Percentiles rank a stretch among this genome's conserved stretches.
Conservation (phyloP, 257 asterid genomes). For the Solanum neorickii region DNA sequence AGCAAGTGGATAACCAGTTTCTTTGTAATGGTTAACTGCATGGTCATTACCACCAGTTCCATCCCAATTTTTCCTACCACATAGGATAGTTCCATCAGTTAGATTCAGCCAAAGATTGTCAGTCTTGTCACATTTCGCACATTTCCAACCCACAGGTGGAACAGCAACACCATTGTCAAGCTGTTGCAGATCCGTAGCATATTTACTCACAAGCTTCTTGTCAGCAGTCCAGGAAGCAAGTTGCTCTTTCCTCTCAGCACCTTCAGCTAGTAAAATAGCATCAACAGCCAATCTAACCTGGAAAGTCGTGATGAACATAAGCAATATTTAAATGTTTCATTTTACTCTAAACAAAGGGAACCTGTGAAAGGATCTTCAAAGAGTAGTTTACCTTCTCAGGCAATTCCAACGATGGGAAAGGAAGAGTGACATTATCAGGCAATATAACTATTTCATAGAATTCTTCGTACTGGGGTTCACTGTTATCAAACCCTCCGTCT, state of each 20-base stretch:
- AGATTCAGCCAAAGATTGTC: slow-evolving; percentile 95
- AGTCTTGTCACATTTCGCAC: slow-evolving; percentile 83
- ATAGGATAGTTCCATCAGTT: slow-evolving; percentile 83
- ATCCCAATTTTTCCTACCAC: slow-evolving; percentile 92
- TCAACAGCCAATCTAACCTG: slow-evolving; percentile 96
- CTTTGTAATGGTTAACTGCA: slow-evolving; percentile 70
- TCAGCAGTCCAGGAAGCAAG: slow-evolving; percentile 95
- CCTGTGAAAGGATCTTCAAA: not conserved
- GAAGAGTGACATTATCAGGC: slow-evolving; percentile 69
- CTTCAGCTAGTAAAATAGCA: slow-evolving; percentile 61
- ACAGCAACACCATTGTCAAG: slow-evolving; percentile 75
- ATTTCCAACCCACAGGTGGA: slow-evolving; percentile 94
- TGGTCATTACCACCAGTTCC: slow-evolving; percentile 97
- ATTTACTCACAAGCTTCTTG: slow-evolving; percentile 55
- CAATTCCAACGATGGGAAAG: slow-evolving; percentile 92
- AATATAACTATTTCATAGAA: slow-evolving; percentile 58
- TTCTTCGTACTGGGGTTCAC: slow-evolving; percentile 66
- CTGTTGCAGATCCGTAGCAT: slow-evolving; percentile 75
- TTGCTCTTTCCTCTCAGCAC: slow-evolving; percentile 92
- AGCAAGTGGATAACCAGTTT: slow-evolving; percentile 72
- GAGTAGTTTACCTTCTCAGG: slow-evolving; percentile 70
- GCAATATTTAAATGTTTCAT: not conserved
- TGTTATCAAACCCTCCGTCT: slow-evolving; percentile 87
- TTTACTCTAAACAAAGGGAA: not conserved
- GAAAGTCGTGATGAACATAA: slow-evolving; percentile 1